A percentile compares a stretch with the other conserved stretches of the same genome.
Evolutionary conservation across 345 rosid species (phyloP).

Genomic region (Xanthoceras sorbifolium): DNA sequence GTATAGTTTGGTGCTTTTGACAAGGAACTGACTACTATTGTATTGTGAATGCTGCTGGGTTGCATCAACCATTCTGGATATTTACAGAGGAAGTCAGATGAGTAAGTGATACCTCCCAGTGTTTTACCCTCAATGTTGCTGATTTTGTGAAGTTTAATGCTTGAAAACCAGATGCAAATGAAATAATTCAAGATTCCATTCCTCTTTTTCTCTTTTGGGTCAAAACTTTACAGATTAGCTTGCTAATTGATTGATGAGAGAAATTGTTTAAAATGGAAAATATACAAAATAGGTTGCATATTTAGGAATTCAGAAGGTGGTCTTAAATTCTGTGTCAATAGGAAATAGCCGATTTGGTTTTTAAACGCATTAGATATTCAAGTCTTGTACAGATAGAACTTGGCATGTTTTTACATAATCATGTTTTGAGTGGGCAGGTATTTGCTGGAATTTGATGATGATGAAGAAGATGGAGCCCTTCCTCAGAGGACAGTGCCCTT

Average conservation of each 20-base stretch:
- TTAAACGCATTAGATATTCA: neutral
- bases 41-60: slow-evolving; percentile 26
- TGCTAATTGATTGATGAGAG: neutral
- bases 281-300: neutral
- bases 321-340: neutral
- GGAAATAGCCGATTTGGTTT: neutral
- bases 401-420: neutral
- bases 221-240: neutral
- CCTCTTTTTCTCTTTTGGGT: neutral
- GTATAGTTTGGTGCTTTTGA: neutral
- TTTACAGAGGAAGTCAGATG: slow-evolving; percentile 81
- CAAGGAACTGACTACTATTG: slow-evolving; percentile 32
- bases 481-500: slow-evolving; percentile 88
- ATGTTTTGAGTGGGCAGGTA: slow-evolving; percentile 50
- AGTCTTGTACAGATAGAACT: neutral
- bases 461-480: slow-evolving; percentile 92
- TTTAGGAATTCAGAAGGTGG: neutral
- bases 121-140: neutral
- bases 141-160: neutral
- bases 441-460: slow-evolving; percentile 90
- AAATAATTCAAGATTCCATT: neutral
- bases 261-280: neutral
- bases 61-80: slow-evolving; percentile 17
- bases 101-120: slow-evolving; percentile 58
- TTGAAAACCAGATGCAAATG: neutral